A percentile compares a stretch with the other conserved stretches of the same genome.
Conservation (phyloP, 176 grass and related monocot genomes). For the Eleusine coracana region DNA sequence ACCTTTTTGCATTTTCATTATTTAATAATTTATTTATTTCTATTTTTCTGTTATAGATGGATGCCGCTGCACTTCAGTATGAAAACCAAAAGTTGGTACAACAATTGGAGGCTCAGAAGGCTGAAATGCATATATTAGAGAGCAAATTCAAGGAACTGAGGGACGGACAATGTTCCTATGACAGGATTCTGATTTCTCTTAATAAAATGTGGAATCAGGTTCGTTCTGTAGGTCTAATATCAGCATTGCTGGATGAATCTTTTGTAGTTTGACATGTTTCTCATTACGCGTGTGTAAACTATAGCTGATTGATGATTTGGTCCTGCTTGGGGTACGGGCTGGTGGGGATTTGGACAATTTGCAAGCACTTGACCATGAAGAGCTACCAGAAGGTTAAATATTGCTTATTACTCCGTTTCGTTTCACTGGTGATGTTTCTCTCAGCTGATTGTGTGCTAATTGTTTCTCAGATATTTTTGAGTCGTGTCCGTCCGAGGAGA, state of each 20-base stretch:
- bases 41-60: constrained; percentile 53
- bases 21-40: constrained; percentile 3
- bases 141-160: constrained; percentile 73
- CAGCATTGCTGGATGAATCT: constrained; percentile 4
- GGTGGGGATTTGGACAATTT: constrained; percentile 60
- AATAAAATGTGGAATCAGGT: constrained; percentile 99
- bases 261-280: constrained; percentile 34
- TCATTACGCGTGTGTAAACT: constrained; percentile 46
- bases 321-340: constrained; percentile 69
- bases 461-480: constrained; percentile 62
- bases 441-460: constrained; percentile 45
- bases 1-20: constrained; percentile 12
- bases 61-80: constrained; percentile 77
- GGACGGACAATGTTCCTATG: constrained; percentile 74
- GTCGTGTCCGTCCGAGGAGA: constrained; percentile 72
- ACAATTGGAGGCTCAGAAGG: constrained; percentile 83
- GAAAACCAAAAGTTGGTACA: constrained; percentile 96
- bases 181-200: constrained; percentile 72
- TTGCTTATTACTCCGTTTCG: constrained; percentile 22
- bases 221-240: constrained; percentile 28
- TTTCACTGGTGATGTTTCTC: constrained; percentile 5
- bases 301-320: constrained; percentile 91
- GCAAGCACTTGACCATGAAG: constrained; percentile 68
- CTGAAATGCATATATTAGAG: constrained; percentile 72
- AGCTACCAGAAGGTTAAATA: constrained; percentile 60